Conservation (phyloP, 768 basidiomycete genomes). For the Collybia nuda region DNA sequence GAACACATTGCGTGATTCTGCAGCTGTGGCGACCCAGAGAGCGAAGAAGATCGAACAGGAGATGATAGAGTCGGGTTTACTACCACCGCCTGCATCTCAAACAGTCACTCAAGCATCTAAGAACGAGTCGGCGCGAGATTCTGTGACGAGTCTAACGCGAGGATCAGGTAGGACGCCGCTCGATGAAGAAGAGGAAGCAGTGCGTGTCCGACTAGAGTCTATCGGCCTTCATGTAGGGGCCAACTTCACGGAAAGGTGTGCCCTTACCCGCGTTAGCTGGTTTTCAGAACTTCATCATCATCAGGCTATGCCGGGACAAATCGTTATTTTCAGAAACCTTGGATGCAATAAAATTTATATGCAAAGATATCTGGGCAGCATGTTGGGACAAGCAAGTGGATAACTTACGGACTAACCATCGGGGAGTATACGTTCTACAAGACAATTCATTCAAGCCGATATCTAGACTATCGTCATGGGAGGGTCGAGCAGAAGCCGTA, state of each 20-base stretch:
- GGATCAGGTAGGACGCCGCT: slow-evolving; percentile 30
- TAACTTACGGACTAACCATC: slow-evolving; percentile 92
- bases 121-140: slow-evolving; percentile 44
- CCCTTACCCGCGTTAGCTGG: background rate
- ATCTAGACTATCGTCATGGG: slow-evolving; percentile 75
- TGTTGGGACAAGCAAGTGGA: slow-evolving; percentile 96
- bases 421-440: slow-evolving; percentile 91
- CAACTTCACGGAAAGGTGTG: slow-evolving; percentile 82
- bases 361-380: slow-evolving; percentile 92
- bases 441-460: slow-evolving; percentile 91
- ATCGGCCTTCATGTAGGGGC: slow-evolving; percentile 88
- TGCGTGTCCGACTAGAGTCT: slow-evolving; percentile 69
- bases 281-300: background rate
- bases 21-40: slow-evolving; percentile 68
- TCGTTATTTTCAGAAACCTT: slow-evolving; percentile 79
- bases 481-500: slow-evolving; percentile 72
- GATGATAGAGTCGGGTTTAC: slow-evolving; percentile 76
- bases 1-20: slow-evolving; percentile 69
- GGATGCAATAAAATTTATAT: slow-evolving; percentile 92
- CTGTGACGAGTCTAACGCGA: slow-evolving; percentile 40
- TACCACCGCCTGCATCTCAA: slow-evolving; percentile 47
- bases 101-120: slow-evolving; percentile 38
- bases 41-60: slow-evolving; percentile 71
- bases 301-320: slow-evolving; percentile 74
- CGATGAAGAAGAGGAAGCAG: slow-evolving; percentile 75